phyloP scores from a whole-genome alignment of 2,329 filamentous ascomycete genomes.

The Stagonosporopsis cucurbitacearum region DNA sequence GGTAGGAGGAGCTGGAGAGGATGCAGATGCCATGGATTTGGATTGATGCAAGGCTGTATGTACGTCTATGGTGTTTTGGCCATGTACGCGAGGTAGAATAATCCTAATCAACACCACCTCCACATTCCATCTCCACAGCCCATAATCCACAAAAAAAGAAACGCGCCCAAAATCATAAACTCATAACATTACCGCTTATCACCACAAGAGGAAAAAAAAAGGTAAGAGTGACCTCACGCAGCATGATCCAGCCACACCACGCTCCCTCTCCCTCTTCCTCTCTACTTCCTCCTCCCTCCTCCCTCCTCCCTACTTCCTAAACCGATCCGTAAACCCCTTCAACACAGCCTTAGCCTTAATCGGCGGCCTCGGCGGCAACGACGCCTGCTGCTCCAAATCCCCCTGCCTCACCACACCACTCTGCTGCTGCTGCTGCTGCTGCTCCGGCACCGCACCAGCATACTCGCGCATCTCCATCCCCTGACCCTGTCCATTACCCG shows the following conservation, averaged over 20 bases:
- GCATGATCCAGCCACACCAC: slow-evolving; percentile 32
- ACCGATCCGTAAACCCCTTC: slow-evolving; percentile 35
- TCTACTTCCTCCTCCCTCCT: slow-evolving; percentile 27
- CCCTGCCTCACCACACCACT: slow-evolving; percentile 35
- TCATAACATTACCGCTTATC: too few relatives aligned
- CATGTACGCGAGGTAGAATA: too few relatives aligned
- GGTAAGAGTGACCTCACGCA: too few relatives aligned
- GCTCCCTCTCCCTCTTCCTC: background rate
- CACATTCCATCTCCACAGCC: too few relatives aligned
- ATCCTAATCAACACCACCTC: too few relatives aligned
- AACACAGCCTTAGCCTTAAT: slow-evolving; percentile 41
- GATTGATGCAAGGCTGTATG: slow-evolving; percentile 49
- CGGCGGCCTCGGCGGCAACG: slow-evolving; percentile 38
- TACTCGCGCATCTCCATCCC: slow-evolving; percentile 40
- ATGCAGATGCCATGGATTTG: slow-evolving; percentile 72
- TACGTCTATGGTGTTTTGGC: too few relatives aligned
- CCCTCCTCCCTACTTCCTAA: slow-evolving; percentile 31
- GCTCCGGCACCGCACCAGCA: slow-evolving; percentile 15
- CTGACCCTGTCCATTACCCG: slow-evolving; percentile 26
- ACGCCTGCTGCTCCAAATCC: slow-evolving; percentile 18
- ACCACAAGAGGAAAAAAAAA: too few relatives aligned
- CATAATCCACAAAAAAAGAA: too few relatives aligned
- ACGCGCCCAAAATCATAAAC: too few relatives aligned
- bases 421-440: slow-evolving; percentile 34
- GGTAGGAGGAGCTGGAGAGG: too few relatives aligned